phyloP scores from a whole-genome alignment of 352 stramenopile genomes.

The Globisporangium rhizosaccharum region DNA sequence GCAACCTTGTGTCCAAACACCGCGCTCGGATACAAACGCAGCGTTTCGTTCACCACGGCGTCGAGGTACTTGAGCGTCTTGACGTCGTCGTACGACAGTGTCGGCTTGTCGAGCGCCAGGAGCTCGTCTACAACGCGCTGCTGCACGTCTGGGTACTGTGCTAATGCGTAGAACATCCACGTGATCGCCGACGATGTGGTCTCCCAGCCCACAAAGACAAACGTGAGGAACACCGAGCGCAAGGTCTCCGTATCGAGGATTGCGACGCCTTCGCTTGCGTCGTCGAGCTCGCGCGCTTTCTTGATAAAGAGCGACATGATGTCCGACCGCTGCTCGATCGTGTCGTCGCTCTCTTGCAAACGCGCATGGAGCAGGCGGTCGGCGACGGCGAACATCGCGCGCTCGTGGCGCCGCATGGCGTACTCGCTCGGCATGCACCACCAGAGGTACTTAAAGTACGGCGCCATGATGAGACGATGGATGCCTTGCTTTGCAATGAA shows the following conservation, averaged over 20 bases:
- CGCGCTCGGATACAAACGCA: conserved; percentile 23
- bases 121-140: conserved; percentile 55
- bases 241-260: too few relatives aligned
- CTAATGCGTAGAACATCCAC: conserved; percentile 68
- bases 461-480: conserved; percentile 49
- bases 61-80: conserved; percentile 63
- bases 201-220: not conserved
- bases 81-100: conserved; percentile 45
- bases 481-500: conserved; percentile 50
- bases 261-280: not conserved
- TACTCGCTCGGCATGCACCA: conserved; percentile 63
- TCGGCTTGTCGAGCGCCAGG: conserved; percentile 8
- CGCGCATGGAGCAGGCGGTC: conserved; percentile 37
- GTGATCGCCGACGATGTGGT: conserved; percentile 2
- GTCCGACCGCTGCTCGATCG: conserved; percentile 29
- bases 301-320: conserved; percentile 55
- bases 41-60: conserved; percentile 60
- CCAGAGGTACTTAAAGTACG: conserved; percentile 53
- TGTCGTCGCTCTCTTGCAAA: conserved; percentile 25
- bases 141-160: conserved; percentile 48
- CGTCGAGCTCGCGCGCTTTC: conserved; percentile 29
- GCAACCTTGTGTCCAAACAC: not conserved
- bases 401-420: conserved; percentile 22
- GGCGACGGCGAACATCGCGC: conserved; percentile 30
- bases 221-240: too few relatives aligned